These are phyloP conservation scores for Drechslerella stenobrocha DNA, from an alignment of 2,329 filamentous ascomycete species.

Conservation along the genomic window DNA sequence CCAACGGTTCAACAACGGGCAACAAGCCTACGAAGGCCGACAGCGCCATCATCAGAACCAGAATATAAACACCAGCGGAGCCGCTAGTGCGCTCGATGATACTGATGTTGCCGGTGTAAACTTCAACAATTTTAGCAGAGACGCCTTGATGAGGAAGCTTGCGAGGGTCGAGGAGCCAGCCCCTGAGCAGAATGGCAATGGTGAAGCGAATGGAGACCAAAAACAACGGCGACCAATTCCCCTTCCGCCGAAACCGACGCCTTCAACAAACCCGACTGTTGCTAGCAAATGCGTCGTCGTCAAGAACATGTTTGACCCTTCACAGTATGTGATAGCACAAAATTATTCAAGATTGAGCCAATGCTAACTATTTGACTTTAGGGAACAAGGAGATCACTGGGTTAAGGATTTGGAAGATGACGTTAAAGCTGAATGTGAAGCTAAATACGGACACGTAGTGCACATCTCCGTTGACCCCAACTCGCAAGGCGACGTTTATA, in stretches of 20 bases:
- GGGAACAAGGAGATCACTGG: conserved; percentile 85
- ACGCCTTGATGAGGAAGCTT: conserved; percentile 97
- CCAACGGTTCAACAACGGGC: conserved; percentile 82
- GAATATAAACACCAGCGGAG: conserved; percentile 74
- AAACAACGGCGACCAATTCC: conserved; percentile 31
- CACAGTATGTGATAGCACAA: conserved; percentile 91
- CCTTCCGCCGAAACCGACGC: conserved; percentile 36
- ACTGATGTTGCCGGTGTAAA: conserved; percentile 97
- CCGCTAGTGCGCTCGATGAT: conserved; percentile 89
- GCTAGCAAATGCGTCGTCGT: conserved; percentile 91
- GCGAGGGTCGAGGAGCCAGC: conserved; percentile 86
- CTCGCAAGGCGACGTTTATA: conserved; percentile 92
- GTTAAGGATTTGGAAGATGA: conserved; percentile 92
- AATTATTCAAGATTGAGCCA: too few species aligned
- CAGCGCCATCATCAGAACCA: conserved; percentile 58
- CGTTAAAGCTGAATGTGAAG: conserved; percentile 86
- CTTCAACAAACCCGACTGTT: conserved; percentile 68
- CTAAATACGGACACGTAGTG: conserved; percentile 95
- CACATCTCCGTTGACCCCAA: conserved; percentile 95
- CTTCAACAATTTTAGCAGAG: conserved; percentile 98
- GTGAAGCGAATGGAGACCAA: conserved; percentile 36
- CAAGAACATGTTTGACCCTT: conserved; percentile 91
- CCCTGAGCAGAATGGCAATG: conserved; percentile 63
- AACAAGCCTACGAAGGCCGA: conserved; percentile 73
- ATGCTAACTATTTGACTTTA: too few species aligned